Conservation (phyloP, 306 rosid species). For the Vigna trinervia region DNA sequence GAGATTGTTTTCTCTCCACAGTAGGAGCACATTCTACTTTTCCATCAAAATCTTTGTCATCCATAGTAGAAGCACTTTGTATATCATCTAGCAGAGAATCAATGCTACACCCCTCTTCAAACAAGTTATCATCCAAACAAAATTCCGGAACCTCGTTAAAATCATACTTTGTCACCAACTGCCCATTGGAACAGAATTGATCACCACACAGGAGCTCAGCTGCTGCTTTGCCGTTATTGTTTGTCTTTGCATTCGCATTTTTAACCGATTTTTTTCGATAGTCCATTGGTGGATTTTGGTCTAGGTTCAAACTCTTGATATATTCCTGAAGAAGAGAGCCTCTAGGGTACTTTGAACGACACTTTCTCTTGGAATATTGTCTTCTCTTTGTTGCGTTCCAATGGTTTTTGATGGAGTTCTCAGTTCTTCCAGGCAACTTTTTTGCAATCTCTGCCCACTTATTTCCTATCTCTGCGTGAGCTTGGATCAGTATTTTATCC, state of each 20-base stretch:
- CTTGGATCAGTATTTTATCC: constrained; percentile 72
- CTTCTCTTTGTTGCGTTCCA: constrained; percentile 99
- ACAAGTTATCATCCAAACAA: constrained; percentile 67
- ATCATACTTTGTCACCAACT: constrained; percentile 54
- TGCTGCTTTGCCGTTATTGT: constrained; percentile 31
- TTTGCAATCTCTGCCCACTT: constrained; percentile 99
- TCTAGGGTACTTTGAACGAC: constrained; percentile 78
- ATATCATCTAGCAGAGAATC: constrained; percentile 72
- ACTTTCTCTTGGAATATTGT: constrained; percentile 83
- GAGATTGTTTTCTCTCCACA: constrained; percentile 33
- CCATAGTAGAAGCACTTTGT: constrained; percentile 48
- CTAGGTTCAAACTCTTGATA: constrained; percentile 81
- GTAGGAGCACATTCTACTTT: constrained; percentile 25
- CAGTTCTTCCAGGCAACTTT: constrained; percentile 88
- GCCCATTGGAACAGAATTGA: constrained; percentile 46
- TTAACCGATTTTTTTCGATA: constrained; percentile 48
- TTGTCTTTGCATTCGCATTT: constrained; percentile 22
- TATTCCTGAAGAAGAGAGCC: constrained; percentile 80
- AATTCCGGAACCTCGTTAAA: constrained; percentile 61
- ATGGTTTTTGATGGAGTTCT: constrained; percentile 93
- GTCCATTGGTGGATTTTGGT: constrained; percentile 49
- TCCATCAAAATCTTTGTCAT: constrained; percentile 44
- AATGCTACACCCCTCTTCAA: constrained; percentile 65
- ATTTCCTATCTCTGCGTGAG: constrained; percentile 87
- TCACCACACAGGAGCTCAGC: constrained; percentile 12